Evolutionary conservation across 2,329 filamentous ascomycete genomes (phyloP).

Genomic region (Endocalyx cinctus): DNA sequence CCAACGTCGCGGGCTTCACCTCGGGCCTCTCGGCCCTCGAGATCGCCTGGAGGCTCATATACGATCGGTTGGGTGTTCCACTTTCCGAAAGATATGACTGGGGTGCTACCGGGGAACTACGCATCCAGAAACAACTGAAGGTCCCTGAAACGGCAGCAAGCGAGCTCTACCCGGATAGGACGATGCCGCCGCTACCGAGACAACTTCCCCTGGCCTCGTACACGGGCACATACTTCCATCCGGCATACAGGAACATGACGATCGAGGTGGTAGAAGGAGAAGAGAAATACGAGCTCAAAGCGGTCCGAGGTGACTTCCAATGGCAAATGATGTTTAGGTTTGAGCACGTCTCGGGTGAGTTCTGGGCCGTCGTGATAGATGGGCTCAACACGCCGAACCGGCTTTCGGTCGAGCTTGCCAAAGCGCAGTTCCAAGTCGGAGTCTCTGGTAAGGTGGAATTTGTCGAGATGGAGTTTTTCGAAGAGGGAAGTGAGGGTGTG

Average conservation of each 20-base stretch:
- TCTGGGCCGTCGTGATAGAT: constrained; percentile 28
- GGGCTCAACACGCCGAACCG: constrained; percentile 20
- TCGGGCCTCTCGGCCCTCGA: constrained; percentile 30
- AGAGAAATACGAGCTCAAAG: constrained; percentile 13
- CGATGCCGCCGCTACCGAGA: constrained; percentile 29
- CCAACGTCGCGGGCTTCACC: constrained; percentile 38
- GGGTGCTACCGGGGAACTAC: constrained; percentile 12
- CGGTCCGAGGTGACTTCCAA: constrained; percentile 23
- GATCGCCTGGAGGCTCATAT: constrained; percentile 34
- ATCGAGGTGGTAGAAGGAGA: constrained; percentile 11
- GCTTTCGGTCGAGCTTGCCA: constrained; percentile 21
- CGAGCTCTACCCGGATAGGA: constrained; percentile 32
- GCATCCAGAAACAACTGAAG: constrained; percentile 13
- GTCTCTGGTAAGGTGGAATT: constrained; percentile 21
- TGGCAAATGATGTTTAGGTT: constrained; percentile 29
- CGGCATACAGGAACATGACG: constrained; percentile 35
- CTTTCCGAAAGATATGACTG: constrained; percentile 31
- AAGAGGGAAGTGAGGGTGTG: constrained; percentile 25
- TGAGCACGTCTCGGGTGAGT: constrained; percentile 31
- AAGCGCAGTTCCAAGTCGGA: constrained; percentile 28
- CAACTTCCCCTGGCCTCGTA: constrained; percentile 30
- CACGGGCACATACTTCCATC: constrained; percentile 39
- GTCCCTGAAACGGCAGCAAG: constrained; percentile 28
- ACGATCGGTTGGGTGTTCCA: constrained; percentile 33
- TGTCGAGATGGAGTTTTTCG: constrained; percentile 26